Base-by-base conservation (phyloP, 2,329 filamentous ascomycete species). In the Aspergillus latus region DNA sequence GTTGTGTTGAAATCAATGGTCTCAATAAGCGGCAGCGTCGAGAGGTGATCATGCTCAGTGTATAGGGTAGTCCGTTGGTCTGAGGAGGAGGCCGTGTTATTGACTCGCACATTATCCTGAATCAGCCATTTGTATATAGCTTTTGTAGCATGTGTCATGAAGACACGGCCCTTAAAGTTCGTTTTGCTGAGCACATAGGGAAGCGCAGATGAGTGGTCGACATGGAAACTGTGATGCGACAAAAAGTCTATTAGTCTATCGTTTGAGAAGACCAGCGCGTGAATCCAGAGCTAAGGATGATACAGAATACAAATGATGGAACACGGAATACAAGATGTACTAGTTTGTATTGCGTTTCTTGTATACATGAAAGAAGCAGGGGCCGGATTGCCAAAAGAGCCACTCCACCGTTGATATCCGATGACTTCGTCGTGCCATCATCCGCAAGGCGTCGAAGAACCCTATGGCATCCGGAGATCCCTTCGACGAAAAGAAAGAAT, bases 61-160 rank as follows among this genome's bases (percentile, higher is more conserved):
- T 97, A 99, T 45, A 97, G 85, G 40, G 84, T 81, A 26, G 84
- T 83, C 62, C 83, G 80, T 60, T 84, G 83, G 65, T 86, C 83
- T 2, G 84, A 84, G 5, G 82, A 84, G 49, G 82, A 84, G 2
- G 82, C 80, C 32, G 69, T 90, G 81, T 80, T 94, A 82, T 67
- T 89, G 30, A 99, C 92, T 57, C 94, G 88, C 44, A 99, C 90
- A 64, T 92, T 96, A 75, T 99, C 94, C 74, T 96, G 92, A 61
- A 97, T 97, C 50, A 97, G 85, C 93, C 94, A 97, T 77, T 97
- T 97, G 83, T 99, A 99, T 72, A 99, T 99, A 66, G 94, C 94
- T 75, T 99, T 97, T 46, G 94, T 99, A 1, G 94, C 92, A 79
- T 99, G 94, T 50, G 94, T 99, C 93, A 97, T 99, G 79, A 97